phyloP scores from a whole-genome alignment of 495 filamentous ascomycete species.

The Chaetomium fimeti region DNA sequence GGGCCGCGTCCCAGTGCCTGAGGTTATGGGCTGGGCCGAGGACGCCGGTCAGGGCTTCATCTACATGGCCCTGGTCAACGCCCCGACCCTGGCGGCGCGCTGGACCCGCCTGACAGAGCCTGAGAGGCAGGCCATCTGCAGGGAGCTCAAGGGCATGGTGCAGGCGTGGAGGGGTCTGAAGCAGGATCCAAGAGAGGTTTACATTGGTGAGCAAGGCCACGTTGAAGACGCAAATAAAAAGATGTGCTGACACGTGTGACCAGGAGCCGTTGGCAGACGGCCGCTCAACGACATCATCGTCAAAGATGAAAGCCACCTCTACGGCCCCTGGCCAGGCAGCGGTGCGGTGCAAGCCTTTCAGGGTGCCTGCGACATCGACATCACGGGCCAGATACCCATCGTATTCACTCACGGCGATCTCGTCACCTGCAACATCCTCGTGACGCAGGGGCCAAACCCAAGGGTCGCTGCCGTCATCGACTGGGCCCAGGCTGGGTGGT shows the following conservation, averaged over 20 bases:
- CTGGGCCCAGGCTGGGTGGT: constrained; percentile 17
- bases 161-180: constrained; percentile 33
- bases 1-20: constrained; percentile 7
- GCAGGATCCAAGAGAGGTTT: constrained; percentile 24
- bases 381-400: not conserved
- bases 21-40: constrained; percentile 14
- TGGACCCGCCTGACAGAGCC: constrained; percentile 32
- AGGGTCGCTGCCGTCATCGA: constrained; percentile 15
- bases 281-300: constrained; percentile 7
- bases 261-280: constrained; percentile 1
- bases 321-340: constrained; percentile 1
- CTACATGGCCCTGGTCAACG: constrained; percentile 34
- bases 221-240: not conserved
- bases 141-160: constrained; percentile 33
- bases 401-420: constrained; percentile 11
- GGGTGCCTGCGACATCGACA: not conserved
- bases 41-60: constrained; percentile 32
- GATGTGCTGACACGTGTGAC: not conserved
- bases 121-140: constrained; percentile 32
- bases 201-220: constrained; percentile 7
- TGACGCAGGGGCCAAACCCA: not conserved
- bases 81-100: constrained; percentile 28
- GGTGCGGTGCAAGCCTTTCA: constrained; percentile 1
- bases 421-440: constrained; percentile 9
- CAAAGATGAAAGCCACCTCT: not conserved